Conservation (phyloP, 2,329 filamentous ascomycete genomes). For the Aspergillus sergii region DNA sequence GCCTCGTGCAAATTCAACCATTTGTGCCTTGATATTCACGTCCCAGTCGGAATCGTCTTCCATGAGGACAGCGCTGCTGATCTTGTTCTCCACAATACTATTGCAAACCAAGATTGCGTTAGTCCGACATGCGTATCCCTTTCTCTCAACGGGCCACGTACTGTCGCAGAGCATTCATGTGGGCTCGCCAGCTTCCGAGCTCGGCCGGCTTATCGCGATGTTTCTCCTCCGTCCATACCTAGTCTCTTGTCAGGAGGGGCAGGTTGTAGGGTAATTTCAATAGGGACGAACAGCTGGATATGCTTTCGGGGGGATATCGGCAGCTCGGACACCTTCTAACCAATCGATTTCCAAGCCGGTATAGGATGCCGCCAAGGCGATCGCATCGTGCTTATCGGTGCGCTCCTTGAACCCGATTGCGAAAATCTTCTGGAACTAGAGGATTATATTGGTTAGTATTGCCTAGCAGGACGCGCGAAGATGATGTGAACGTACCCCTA, state of each 20-base stretch:
- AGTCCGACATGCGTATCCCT: background rate
- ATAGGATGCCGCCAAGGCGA: constrained; percentile 1
- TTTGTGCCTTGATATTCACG: constrained; percentile 1
- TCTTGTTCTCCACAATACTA: background rate
- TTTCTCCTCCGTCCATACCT: background rate
- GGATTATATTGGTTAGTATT: background rate
- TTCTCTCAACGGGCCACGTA: background rate
- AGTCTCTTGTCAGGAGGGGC: background rate
- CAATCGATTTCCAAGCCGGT: background rate
- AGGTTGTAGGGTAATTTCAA: background rate
- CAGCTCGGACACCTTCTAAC: background rate
- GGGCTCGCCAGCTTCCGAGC: constrained; percentile 3
- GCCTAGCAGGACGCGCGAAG: background rate
- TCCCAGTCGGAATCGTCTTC: constrained; percentile 9
- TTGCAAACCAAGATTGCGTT: background rate
- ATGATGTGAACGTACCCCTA: background rate
- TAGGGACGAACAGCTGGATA: background rate
- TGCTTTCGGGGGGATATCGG: background rate
- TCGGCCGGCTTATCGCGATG: constrained; percentile 1
- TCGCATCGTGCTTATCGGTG: constrained; percentile 7
- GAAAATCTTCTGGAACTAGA: constrained; percentile 4
- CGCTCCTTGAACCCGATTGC: constrained; percentile 6
- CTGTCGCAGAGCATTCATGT: constrained; percentile 3
- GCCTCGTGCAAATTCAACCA: constrained; percentile 7
- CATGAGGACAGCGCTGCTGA: constrained; percentile 1